Evolutionary conservation across 2,329 filamentous ascomycete genomes (phyloP), one percentile per base, ranked within the genome.

Genomic region (Pseudophaeomoniella oleicola): DNA sequence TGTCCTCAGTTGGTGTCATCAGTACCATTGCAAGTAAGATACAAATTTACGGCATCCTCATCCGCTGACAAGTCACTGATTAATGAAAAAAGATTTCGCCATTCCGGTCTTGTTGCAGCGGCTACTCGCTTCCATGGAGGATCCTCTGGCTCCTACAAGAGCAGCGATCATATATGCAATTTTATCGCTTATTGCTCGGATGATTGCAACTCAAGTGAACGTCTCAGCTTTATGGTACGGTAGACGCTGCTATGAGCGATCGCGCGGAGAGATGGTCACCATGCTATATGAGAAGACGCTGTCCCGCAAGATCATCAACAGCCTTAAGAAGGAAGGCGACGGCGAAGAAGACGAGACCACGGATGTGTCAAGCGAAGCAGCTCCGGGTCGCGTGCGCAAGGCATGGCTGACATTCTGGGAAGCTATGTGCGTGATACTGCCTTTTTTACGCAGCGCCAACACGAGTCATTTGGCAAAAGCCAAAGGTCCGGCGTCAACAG

Each of bases 231-330:
- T 85, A 1, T 94, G 86, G 86, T 92, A 81, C 50, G 75, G 77
- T n/a, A 72, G 86, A 44, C 75, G 87, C 41, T 74, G 74, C 17
- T 94, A 94, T 47, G 86, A 94, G 54, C 66, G 86, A 39, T 85
- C 80, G 4, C 67, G 86, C 34, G 86, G 86, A 3, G 85, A 93
- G 57, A 74, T 88, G 69, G 80, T 88, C 40, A 87, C 81, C 12
- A 85, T 84, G 72, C 67, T 87, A 10, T 85, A 84, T 48, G 81
- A 85, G 48, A 88, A 88, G 55, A 81, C 78, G 0, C 54, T 84
- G 10, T 71, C 72, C 6, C 62, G 80, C 4, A 84, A 84, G 54
- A 72, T 69, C 16, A 52, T 66, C 4, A 57, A 60, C 48, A 53
- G 48, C 19, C 41, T 50, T 1, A 50, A 47, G 16, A 51, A 56